Evolutionary conservation across 2,329 filamentous ascomycete genomes (phyloP), one percentile per base, ranked within the genome.

Genomic region (Pezicula neosporulosa): DNA sequence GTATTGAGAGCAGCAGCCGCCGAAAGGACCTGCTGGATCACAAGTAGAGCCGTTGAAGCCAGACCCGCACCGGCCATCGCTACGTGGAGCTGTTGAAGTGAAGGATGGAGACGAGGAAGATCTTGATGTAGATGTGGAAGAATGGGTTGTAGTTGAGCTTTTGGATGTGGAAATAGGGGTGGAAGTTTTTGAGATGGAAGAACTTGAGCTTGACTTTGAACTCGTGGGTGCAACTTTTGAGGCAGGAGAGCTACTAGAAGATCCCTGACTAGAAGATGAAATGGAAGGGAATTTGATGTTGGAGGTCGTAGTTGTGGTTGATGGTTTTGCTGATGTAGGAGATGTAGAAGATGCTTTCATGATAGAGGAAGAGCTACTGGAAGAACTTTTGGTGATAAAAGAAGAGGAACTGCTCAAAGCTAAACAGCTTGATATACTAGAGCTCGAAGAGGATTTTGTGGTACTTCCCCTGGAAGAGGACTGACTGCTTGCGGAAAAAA

Each of bases 31-130:
- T 21, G 21, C 24, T 9, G 48, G 6, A 16, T 53, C 55, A 41
- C 55, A 60, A 28, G 48, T 52, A 37, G 47, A 46, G 8, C 44
- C 47, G 13, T 48, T 54, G 36, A 59, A 57, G 16, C 19, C 35
- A 28, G 49, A 45, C 16, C 57, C 57, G 51, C 57, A 59, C 46
- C 53, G 47, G 6, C 57, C 57, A 52, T 58, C 51, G 4, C 24
- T 38, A 33, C 41, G 35, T 45, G 46, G 50, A 15, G 53, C n/a
- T 33, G 52, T 47, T 18, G n/a, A 21, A 44, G 21, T 18, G n/a
- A 16, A 44, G 27, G 41, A 24, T 10, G 41, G 21, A 24, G 41
- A 44, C 4, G 41, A 44, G 15, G 41, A 21, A 27, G 24, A 6
- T 24, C 24, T 24, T 6, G 24, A 24, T 4, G 24, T 24, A 24